Evolutionary conservation across 108 stramenopile genomes (phyloP).

Genomic region (Epithemia pelagica): DNA sequence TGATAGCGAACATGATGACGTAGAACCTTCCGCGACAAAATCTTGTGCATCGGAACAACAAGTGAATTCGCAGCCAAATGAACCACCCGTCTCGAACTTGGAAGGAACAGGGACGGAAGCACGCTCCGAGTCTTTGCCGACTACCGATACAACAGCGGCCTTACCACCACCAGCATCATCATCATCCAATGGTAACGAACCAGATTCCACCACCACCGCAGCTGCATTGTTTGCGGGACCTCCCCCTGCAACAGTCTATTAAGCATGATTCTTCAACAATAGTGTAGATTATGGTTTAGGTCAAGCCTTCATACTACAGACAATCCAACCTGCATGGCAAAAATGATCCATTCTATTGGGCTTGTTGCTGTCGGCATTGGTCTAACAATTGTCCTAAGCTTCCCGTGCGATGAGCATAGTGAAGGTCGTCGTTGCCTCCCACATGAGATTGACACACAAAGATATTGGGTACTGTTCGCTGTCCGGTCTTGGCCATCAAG

Average conservation of each 20-base stretch:
- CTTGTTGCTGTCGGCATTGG: background rate
- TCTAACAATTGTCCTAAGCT: slow-evolving; percentile 15
- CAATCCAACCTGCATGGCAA: no score
- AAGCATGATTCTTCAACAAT: no score
- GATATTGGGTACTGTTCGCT: slow-evolving; percentile 63
- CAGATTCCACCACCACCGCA: no score
- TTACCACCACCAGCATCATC: background rate
- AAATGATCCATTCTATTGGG: background rate
- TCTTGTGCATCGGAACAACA: background rate
- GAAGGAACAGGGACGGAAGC: background rate
- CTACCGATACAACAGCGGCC: background rate
- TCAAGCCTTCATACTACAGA: no score
- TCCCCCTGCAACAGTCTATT: no score
- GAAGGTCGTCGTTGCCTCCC: slow-evolving; percentile 65
- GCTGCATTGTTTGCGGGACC: no score
- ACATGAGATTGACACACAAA: slow-evolving; percentile 66
- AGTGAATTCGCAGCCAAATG: background rate
- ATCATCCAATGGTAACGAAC: background rate
- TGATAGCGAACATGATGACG: slow-evolving; percentile 6
- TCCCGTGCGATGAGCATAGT: slow-evolving; percentile 30
- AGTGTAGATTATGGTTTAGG: no score
- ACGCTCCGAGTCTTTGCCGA: background rate
- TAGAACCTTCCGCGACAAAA: background rate
- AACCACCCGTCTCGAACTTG: background rate
- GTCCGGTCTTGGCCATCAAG: slow-evolving; percentile 34